Evolutionary conservation across 2,329 filamentous ascomycete genomes (phyloP).

Genomic region (Aspergillus puulaauensis): DNA sequence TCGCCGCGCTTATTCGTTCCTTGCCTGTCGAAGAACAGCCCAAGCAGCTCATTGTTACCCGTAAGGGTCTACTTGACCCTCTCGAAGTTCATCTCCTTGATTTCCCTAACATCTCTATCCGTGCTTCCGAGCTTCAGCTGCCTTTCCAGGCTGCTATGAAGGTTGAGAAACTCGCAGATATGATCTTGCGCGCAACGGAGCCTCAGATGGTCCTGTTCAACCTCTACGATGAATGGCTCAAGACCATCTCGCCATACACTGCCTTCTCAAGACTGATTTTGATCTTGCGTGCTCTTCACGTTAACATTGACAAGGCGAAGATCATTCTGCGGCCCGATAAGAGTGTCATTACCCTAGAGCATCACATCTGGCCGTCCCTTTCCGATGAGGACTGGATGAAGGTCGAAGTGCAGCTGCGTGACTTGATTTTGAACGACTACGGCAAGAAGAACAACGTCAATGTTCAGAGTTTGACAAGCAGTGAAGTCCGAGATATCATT

Average conservation of each 20-base stretch:
- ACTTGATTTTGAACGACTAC: constrained; percentile 96
- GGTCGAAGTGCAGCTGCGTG: constrained; percentile 93
- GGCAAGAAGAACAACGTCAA: constrained; percentile 99
- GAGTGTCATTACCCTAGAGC: constrained; percentile 95
- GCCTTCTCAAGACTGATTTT: constrained; percentile 94
- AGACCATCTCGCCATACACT: constrained; percentile 97
- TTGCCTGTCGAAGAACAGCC: constrained; percentile 96
- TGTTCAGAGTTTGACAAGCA: constrained; percentile 91
- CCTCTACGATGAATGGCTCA: constrained; percentile 97
- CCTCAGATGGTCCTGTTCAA: constrained; percentile 99
- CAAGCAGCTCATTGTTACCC: constrained; percentile 96
- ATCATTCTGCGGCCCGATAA: constrained; percentile 92
- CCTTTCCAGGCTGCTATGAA: constrained; percentile 99
- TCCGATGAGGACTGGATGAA: constrained; percentile 99
- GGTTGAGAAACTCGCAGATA: constrained; percentile 97
- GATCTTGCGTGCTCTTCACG: constrained; percentile 90
- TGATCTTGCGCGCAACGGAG: constrained; percentile 96
- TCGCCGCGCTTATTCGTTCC: constrained; percentile 92
- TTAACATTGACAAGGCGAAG: constrained; percentile 98
- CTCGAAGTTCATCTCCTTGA: constrained; percentile 96
- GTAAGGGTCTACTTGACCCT: constrained; percentile 94
- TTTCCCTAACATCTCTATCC: constrained; percentile 98
- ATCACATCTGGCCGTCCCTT: constrained; percentile 96
- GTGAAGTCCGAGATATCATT: constrained; percentile 97
- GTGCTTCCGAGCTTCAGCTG: constrained; percentile 91